phyloP scores from a whole-genome alignment of 768 basidiomycete genomes.

The Termitomyces sp. region DNA sequence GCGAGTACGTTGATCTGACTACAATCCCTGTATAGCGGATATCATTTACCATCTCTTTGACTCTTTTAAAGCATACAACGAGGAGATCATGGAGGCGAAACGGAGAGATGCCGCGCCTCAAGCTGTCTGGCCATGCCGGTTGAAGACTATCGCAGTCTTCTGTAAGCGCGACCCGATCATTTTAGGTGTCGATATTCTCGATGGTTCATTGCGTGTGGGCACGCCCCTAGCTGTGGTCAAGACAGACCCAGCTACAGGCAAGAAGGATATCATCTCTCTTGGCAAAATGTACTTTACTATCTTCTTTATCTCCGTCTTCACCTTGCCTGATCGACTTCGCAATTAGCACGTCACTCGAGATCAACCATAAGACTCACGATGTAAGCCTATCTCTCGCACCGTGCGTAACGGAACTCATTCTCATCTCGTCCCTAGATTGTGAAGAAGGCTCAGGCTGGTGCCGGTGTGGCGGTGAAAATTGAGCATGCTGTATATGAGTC shows the following conservation, averaged over 20 bases:
- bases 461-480: slow-evolving; percentile 97
- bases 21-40: slow-evolving; percentile 59
- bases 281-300: slow-evolving; percentile 81
- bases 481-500: slow-evolving; percentile 96
- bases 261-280: slow-evolving; percentile 87
- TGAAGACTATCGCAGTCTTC: slow-evolving; percentile 92
- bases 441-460: slow-evolving; percentile 94
- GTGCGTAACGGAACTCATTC: slow-evolving; percentile 2
- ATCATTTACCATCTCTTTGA: slow-evolving; percentile 99
- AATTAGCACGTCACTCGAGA: slow-evolving; percentile 88
- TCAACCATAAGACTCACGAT: slow-evolving; percentile 90
- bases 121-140: slow-evolving; percentile 94
- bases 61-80: slow-evolving; percentile 92
- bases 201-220: slow-evolving; percentile 86
- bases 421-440: slow-evolving; percentile 55
- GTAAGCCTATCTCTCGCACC: slow-evolving; percentile 36
- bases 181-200: slow-evolving; percentile 93
- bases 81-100: slow-evolving; percentile 90
- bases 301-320: not conserved
- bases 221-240: slow-evolving; percentile 96
- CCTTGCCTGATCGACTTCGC: slow-evolving; percentile 12
- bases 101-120: slow-evolving; percentile 88
- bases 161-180: slow-evolving; percentile 98
- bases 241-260: slow-evolving; percentile 80
- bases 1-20: slow-evolving; percentile 4